Conservation (phyloP, 1,139 yeast species). For the Scheffersomyces lignicola region DNA sequence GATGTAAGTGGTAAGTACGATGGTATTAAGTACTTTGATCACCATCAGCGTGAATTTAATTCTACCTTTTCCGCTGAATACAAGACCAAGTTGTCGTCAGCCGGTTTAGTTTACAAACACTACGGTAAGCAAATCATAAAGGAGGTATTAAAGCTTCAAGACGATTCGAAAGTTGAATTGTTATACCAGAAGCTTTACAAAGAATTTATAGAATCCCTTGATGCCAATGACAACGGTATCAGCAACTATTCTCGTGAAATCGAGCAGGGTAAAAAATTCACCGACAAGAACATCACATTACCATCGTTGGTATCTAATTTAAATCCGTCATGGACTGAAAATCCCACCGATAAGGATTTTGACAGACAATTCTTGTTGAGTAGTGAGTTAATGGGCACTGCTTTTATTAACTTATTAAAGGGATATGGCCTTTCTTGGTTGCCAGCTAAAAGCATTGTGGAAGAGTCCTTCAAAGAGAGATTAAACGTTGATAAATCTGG, state of each 20-base stretch:
- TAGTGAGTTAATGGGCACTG: constrained; percentile 78
- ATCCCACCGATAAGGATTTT: constrained; percentile 61
- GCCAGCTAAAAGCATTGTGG: constrained; percentile 82
- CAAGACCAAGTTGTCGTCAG: constrained; percentile 82
- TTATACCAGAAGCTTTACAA: constrained; percentile 75
- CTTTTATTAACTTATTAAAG: constrained; percentile 65
- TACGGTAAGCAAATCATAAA: constrained; percentile 80
- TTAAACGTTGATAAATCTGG: constrained; percentile 61
- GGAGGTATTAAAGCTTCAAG: constrained; percentile 34
- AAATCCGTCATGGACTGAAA: constrained; percentile 83
- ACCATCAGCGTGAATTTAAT: constrained; percentile 76
- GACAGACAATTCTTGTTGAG: constrained; percentile 72
- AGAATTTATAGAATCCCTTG: constrained; percentile 87
- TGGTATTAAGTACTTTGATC: constrained; percentile 85
- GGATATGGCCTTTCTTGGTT: constrained; percentile 86
- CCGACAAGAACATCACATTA: constrained; percentile 55
- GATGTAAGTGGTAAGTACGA: constrained; percentile 97
- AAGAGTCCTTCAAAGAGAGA: constrained; percentile 61
- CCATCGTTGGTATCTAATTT: constrained; percentile 75
- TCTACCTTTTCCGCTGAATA: constrained; percentile 37
- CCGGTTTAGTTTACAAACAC: constrained; percentile 92
- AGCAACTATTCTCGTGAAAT: constrained; percentile 62
- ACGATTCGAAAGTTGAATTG: constrained; percentile 50
- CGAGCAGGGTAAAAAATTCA: constrained; percentile 30
- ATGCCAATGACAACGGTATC: constrained; percentile 96